These are phyloP conservation scores for Nakazawaea molendinolei DNA, from an alignment of 805 yeast species.

Conservation along the genomic window DNA sequence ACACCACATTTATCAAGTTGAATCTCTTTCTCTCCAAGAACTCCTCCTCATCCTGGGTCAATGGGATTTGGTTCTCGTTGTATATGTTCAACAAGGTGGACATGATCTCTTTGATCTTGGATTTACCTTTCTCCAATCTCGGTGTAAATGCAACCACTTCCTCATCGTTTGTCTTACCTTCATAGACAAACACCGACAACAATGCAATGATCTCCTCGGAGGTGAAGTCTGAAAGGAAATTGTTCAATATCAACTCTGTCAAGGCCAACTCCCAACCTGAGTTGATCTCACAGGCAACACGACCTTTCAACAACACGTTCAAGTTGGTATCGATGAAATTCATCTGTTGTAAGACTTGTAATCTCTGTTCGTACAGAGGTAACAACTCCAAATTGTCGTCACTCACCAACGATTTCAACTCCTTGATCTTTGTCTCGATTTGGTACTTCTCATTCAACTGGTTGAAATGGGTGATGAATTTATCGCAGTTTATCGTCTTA, in stretches of 20 bases:
- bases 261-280: slow-evolving; percentile 86
- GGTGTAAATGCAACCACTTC: slow-evolving; percentile 69
- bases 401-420: slow-evolving; percentile 57
- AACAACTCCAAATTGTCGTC: slow-evolving; percentile 84
- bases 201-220: slow-evolving; percentile 97
- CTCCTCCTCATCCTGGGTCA: slow-evolving; percentile 80
- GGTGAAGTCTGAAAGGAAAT: slow-evolving; percentile 86
- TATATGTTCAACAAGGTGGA: slow-evolving; percentile 54
- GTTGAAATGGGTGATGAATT: slow-evolving; percentile 38
- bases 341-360: slow-evolving; percentile 70
- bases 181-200: slow-evolving; percentile 86
- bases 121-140: slow-evolving; percentile 65
- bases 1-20: slow-evolving; percentile 87
- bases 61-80: slow-evolving; percentile 58
- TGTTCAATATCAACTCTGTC: slow-evolving; percentile 86
- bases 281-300: slow-evolving; percentile 89
- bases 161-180: slow-evolving; percentile 63
- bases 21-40: slow-evolving; percentile 81
- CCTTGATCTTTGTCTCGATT: slow-evolving; percentile 44
- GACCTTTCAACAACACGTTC: slow-evolving; percentile 79
- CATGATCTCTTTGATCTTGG: slow-evolving; percentile 65
- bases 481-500: slow-evolving; percentile 26
- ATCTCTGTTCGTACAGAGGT: slow-evolving; percentile 90
- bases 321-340: slow-evolving; percentile 71
- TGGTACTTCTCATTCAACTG: slow-evolving; percentile 38